Evolutionary conservation across 345 rosid genomes (phyloP).

Genomic region (Salix udensis): DNA sequence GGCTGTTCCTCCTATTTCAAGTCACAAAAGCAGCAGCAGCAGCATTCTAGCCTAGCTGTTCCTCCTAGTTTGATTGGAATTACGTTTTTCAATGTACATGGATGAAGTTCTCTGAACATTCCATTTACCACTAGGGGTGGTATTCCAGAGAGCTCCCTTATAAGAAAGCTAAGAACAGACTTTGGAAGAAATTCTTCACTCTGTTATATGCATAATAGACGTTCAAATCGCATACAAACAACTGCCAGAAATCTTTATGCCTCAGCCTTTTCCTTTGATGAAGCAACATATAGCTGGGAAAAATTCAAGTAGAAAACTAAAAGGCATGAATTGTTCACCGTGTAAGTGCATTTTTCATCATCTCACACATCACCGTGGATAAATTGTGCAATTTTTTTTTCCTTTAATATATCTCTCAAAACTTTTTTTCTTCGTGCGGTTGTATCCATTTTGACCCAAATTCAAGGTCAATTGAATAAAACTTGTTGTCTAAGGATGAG

Average conservation of each 20-base stretch:
- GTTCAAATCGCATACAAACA: not conserved
- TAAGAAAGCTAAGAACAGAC: not conserved
- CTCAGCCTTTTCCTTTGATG: not conserved
- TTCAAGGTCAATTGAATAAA: no score
- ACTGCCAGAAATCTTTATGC: not conserved
- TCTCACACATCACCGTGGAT: no score
- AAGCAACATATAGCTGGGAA: not conserved
- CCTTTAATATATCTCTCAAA: no score
- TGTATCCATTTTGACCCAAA: no score
- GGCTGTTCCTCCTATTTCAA: slow-evolving; percentile 23
- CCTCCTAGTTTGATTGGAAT: not conserved
- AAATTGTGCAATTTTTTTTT: no score
- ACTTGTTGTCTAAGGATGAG: no score
- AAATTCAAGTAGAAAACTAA: no score
- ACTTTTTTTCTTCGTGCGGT: no score
- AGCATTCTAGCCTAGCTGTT: slow-evolving; percentile 19
- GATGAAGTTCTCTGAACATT: not conserved
- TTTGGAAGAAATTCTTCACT: not conserved
- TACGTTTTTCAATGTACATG: not conserved
- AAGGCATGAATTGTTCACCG: no score
- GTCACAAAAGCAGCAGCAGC: slow-evolving; percentile 3
- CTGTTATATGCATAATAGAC: not conserved
- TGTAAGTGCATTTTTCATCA: no score
- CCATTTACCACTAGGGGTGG: not conserved
- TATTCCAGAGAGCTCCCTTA: not conserved